These are phyloP conservation scores for Penicillium sp. DNA, from an alignment of 2,329 filamentous ascomycete species.

Conservation along the genomic window DNA sequence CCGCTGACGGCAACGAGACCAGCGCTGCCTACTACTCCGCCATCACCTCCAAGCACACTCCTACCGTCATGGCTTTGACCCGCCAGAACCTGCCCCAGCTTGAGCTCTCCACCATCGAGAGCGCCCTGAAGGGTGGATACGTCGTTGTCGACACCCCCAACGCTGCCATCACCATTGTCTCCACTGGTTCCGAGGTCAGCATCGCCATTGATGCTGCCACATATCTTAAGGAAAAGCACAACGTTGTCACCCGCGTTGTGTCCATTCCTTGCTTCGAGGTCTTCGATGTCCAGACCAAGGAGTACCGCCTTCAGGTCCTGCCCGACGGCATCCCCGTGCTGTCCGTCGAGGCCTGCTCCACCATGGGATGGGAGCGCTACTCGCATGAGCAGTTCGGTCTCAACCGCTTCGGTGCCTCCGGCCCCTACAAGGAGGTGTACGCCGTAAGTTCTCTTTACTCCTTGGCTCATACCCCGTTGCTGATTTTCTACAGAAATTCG, in stretches of 20 bases:
- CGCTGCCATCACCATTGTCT: conserved; percentile 84
- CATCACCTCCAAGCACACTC: conserved; percentile 83
- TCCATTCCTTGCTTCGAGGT: conserved; percentile 97
- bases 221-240: conserved; percentile 83
- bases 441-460: conserved; percentile 57
- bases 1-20: conserved; percentile 97
- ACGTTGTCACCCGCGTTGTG: conserved; percentile 84
- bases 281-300: conserved; percentile 90
- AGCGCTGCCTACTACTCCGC: conserved; percentile 97
- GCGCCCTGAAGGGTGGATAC: conserved; percentile 93
- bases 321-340: conserved; percentile 91
- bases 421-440: conserved; percentile 97
- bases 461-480: background rate
- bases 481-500: conserved; percentile 72
- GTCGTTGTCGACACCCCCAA: conserved; percentile 79
- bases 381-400: conserved; percentile 99
- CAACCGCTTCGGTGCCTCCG: conserved; percentile 97
- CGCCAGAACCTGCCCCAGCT: conserved; percentile 98
- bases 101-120: conserved; percentile 86
- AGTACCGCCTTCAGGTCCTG: conserved; percentile 88
- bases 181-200: conserved; percentile 92
- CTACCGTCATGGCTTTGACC: conserved; percentile 89
- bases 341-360: conserved; percentile 95
- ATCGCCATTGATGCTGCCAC: conserved; percentile 92
- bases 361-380: conserved; percentile 98